Evolutionary conservation across 177 flowering plant genomes (phyloP), one percentile per base, ranked within the genome.

Genomic region (Telopea speciosissima): DNA sequence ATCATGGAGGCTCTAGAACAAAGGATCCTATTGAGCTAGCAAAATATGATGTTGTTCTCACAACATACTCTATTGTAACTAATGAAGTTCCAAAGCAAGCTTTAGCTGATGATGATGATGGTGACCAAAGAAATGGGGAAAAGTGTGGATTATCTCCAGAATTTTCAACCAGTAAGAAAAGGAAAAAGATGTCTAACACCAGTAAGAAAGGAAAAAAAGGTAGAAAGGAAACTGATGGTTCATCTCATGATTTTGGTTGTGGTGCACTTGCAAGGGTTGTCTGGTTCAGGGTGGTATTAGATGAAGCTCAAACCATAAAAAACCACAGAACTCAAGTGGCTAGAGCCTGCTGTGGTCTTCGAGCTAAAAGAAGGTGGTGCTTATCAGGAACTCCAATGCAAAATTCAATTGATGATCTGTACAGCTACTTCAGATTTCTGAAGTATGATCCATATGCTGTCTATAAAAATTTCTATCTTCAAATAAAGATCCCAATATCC

Each of bases 361-460:
- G 95, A 74, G 98, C 99, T 67, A 96, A 93, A 77, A 83, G 85
- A 78, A 87, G 99, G 77, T 96, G 99, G 99, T 96, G 99, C 78
- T 83, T 96, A 75, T 93, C 98, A 67, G 99, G 99, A 78, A 96
- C 99, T 24, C 99, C 99, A 12, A 90, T 96, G 77, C 99, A 93
- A 66, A 96, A 96, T 84, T 66, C 96, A 65, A 81, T 96, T 77
- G 98, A 93, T 86, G 99, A 96, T 76, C 75, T 96, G 69, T 96
- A 83, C 80, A 96, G 99, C 82, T 96, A 96, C 86, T 96, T 96
- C 83, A 87, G 97, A 80, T 96, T 96, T 80, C 79, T 96, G 78
- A 88, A 72, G 78, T 89, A 89, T 80, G 96, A 90, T 16, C 96
- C 97, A 11, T 96, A 91, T 80, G 80, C 85, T 68, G 77, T 65